Evolutionary conservation across 2,329 filamentous ascomycete genomes (phyloP), one percentile per base, ranked within the genome.

Genomic region (Zasmidium angulare): DNA sequence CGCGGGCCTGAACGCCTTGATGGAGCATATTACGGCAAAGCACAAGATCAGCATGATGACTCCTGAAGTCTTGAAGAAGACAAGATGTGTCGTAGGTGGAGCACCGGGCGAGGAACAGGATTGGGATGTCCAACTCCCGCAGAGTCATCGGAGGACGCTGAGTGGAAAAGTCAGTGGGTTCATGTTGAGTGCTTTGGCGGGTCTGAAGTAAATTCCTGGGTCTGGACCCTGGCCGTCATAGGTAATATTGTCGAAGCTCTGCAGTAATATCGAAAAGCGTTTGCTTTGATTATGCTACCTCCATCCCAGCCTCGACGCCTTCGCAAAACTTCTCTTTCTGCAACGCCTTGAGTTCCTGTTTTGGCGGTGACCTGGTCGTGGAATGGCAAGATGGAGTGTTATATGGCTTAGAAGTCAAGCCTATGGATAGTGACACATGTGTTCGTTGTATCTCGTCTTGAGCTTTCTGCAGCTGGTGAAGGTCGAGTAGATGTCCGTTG

Each of bases 21-120:
- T 78, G 69, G 71, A 70, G 50, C 76, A 78, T 62, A 66, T 78
- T 11, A 63, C 68, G 0, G 56, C 70, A 19, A 72, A 71, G 36
- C 77, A 78, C 66, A 70, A 68, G 14, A 61, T 68, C 12, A 26
- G 68, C 68, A 36, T 65, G 63, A 36, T 73, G 70, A 64, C 67
- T 50, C 61, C 69, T 62, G 59, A 69, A 60, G 65, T 68, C 19
- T 51, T 49, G 60, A 57, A 54, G 50, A 71, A 71, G 68, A 72
- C 69, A 3, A 71, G 65, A 46, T 74, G 74, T 60, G 62, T 78
- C 4, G 36, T 77, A 1, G 76, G 75, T 0, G 64, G 75, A n/a
- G 58, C 66, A 40, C 70, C 76, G 6, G 68, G 63, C 76, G 70
- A 68, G 56, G 46, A 23, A 9, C 9, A 53, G 1, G 55, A 47